Percentiles rank a stretch among this genome's conserved stretches.
phyloP scores from a whole-genome alignment of 108 stramenopile species.

The Nitzschia sp. region DNA sequence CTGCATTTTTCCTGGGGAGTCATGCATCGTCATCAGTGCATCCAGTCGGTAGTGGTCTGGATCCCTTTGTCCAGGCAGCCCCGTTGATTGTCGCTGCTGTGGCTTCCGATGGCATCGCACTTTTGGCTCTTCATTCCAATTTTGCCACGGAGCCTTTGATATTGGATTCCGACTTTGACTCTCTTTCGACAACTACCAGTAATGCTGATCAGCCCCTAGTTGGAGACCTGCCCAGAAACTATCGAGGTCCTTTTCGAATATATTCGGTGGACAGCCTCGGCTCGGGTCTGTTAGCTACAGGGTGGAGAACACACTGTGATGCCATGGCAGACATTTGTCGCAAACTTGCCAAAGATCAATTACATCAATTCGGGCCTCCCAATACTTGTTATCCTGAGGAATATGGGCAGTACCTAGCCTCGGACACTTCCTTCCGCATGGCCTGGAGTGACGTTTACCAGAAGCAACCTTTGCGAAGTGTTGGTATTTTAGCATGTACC shows the following conservation, averaged over 20 bases:
- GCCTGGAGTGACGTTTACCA: conserved; percentile 56
- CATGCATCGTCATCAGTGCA: neutral
- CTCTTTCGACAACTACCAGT: neutral
- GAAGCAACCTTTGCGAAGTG: conserved; percentile 42
- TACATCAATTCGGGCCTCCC: conserved; percentile 34
- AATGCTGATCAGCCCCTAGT: conserved; percentile 18
- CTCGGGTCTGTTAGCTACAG: conserved; percentile 56
- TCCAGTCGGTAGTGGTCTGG: conserved; percentile 3
- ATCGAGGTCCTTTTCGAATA: conserved; percentile 69
- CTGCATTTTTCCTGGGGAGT: too few species aligned
- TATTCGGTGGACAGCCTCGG: conserved; percentile 48
- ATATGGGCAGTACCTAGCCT: conserved; percentile 55
- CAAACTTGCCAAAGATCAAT: conserved; percentile 51
- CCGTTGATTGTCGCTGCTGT: conserved; percentile 67
- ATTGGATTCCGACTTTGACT: conserved; percentile 5
- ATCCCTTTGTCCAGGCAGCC: conserved; percentile 59
- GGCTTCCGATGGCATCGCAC: conserved; percentile 58
- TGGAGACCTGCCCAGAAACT: conserved; percentile 46
- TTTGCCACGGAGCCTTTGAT: conserved; percentile 33
- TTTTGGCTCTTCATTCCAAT: conserved; percentile 54
- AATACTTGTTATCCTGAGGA: conserved; percentile 13
- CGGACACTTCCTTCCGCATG: conserved; percentile 60
- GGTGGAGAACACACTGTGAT: conserved; percentile 76
- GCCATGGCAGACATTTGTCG: conserved; percentile 43
- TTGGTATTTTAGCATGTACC: conserved; percentile 53